Percentiles rank a stretch among this genome's conserved stretches.
These are phyloP conservation scores for Anastatica hierochuntica DNA, from an alignment of 345 rosid species.

Conservation along the genomic window DNA sequence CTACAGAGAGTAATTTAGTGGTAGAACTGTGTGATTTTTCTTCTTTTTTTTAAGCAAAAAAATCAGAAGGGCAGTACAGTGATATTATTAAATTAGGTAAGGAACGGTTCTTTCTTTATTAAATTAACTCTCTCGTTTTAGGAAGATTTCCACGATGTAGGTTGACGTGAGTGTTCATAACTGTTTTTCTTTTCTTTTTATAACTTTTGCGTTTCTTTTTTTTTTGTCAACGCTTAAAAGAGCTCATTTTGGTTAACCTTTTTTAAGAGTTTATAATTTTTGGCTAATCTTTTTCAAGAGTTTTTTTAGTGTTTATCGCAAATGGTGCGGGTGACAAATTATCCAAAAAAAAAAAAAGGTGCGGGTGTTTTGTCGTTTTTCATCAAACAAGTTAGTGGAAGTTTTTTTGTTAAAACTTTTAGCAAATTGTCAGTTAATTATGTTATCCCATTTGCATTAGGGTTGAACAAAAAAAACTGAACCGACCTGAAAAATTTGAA, in stretches of 20 bases:
- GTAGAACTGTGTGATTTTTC: conserved; percentile 2
- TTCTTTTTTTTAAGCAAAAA: background rate
- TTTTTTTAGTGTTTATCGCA: conserved; percentile 1
- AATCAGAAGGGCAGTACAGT: conserved; percentile 17
- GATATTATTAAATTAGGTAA: conserved; percentile 12
- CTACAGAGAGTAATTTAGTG: conserved; percentile 18
- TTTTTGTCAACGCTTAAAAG: too few relatives aligned
- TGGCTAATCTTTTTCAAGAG: conserved; percentile 2
- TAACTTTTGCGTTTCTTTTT: background rate
- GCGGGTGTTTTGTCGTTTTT: conserved; percentile 11
- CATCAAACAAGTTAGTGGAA: conserved; percentile 14
- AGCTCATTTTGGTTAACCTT: conserved; percentile 3
- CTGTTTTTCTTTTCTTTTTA: too few relatives aligned
- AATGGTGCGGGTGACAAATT: too few relatives aligned
- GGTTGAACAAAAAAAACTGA: too few relatives aligned
- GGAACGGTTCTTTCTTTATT: conserved; percentile 15
- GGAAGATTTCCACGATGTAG: conserved; percentile 17
- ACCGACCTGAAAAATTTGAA: too few relatives aligned
- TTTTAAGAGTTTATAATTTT: background rate
- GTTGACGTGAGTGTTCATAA: too few relatives aligned
- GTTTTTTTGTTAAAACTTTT: too few relatives aligned
- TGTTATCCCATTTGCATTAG: conserved; percentile 16
- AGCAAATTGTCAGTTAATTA: conserved; percentile 5
- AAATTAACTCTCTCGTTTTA: background rate
- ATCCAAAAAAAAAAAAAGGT: too few relatives aligned